Evolutionary conservation across 164 flowering plant genomes (phyloP), one percentile per base, ranked within the genome.

Genomic region (Aristolochia fimbriata): DNA sequence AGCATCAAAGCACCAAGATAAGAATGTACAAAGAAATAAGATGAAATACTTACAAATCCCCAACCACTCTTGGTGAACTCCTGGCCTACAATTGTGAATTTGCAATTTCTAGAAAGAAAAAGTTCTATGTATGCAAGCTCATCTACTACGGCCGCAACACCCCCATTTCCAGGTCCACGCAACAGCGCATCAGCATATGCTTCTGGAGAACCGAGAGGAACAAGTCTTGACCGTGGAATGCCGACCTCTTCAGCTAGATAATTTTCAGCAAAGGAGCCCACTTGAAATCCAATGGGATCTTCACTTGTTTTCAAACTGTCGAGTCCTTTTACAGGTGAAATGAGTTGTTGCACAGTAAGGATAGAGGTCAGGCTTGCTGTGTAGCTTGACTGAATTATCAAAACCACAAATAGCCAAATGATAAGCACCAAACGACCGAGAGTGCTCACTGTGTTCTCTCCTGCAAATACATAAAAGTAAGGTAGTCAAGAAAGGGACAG

Each of bases 21-120:
- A 10, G 12, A 37, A 37, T 37, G 12, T 37, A 37, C 1, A 37
- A 7, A 31, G 37, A 3, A 31, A 31, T 3, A 10, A 37, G 43
- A 37, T 37, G 4, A 37, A 7, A 37, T 66, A 80, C 87, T 81
- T 78, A 81, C 87, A 70, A 80, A 83, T 51, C 85, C 87, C 87
- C 87, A 83, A 1, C 83, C 85, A 49, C 68, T 72, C 66, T 70
- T 78, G 31, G 83, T 83, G 67, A 80, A 79, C 46, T 73, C 80
- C 60, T 62, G 71, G 12, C 87, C 87, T 10, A 76, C 67, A 46
- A 71, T 66, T 47, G 70, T 67, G 68, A 79, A 79, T 57, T 72
- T 66, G 71, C 87, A 79, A 12, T 68, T 55, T 7, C 58, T 69
- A 19, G 85, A 77, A 52, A 83, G 78, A 67, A 81, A 83, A 37